Evolutionary conservation across 495 filamentous ascomycete species (phyloP), one percentile per base, ranked within the genome.

Genomic region (Penicillium riverlandense): DNA sequence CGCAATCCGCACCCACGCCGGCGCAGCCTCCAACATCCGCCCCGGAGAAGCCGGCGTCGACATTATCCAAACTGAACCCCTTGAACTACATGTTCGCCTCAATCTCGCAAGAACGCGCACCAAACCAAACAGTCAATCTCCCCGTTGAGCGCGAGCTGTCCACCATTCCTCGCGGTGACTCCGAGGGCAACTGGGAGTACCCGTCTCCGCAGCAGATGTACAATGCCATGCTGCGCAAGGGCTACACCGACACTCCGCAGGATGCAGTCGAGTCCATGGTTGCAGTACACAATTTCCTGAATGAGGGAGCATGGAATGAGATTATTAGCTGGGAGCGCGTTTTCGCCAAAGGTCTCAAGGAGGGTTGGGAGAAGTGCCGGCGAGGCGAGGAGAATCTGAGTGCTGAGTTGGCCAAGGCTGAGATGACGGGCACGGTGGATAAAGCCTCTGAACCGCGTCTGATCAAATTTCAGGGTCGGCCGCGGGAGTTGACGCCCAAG

Each of bases 171-270:
- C 79, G 84, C 43, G 90, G 86, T 49, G 78, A 83, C 53, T 46
- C 64, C 7, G 69, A 78, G 12, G 80, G 81, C 10, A 92, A 88
- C 55, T 97, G 92, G 92, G 94, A 96, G 62, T 97, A 97, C 58
- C 94, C 92, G 0, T 96, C 89, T 0, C 91, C 94, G 8, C 94
- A 97, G 67, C 92, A 97, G 62, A 97, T 97, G 92, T 97, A 96
- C 70, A 99, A 97, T 57, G 92, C 94, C 0, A 83, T 97, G 72
- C 67, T 95, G 42, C 83, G 94, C 40, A 97, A 99, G 64, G 92
- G 92, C 13, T 88, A 95, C 65, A 90, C 86, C 1, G 90, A 96
- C 57, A 96, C 91, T 0, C 89, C 92, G 37, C 79, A 85, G 44
- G 90, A 90, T 41, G 88, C 88, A 0, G 90, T 98, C n/a, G 89